Conservation (phyloP, 1,139 yeast species). For the Saccharomyces hybrid region DNA sequence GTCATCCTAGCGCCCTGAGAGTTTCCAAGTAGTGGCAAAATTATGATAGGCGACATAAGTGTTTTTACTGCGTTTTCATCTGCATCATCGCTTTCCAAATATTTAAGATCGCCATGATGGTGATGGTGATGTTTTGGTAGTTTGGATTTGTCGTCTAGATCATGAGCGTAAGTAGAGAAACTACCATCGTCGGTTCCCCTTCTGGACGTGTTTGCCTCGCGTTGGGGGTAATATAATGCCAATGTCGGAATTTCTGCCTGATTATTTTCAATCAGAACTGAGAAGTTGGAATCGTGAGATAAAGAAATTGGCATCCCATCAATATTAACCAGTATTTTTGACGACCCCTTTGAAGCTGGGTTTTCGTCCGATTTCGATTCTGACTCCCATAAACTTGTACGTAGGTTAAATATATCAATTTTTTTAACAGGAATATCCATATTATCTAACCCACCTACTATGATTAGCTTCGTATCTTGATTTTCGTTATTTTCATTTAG, state of each 20-base stretch:
- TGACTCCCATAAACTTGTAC: conserved; percentile 41
- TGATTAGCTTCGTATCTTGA: conserved; percentile 48
- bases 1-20: conserved; percentile 30
- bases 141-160: background rate
- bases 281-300: conserved; percentile 18
- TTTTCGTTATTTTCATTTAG: conserved; percentile 38
- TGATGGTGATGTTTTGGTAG: background rate
- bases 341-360: background rate
- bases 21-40: conserved; percentile 29
- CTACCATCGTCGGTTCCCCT: background rate
- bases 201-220: conserved; percentile 2
- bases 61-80: conserved; percentile 1
- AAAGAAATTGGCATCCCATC: conserved; percentile 18
- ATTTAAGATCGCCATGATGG: background rate
- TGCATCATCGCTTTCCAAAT: background rate
- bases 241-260: conserved; percentile 24
- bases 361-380: conserved; percentile 11
- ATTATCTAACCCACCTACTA: conserved; percentile 54
- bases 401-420: conserved; percentile 49
- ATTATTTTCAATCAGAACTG: conserved; percentile 23
- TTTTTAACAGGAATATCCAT: conserved; percentile 38
- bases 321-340: conserved; percentile 13
- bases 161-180: background rate
- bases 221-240: conserved; percentile 17
- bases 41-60: conserved; percentile 25